phyloP scores from a whole-genome alignment of 1,284 basidiomycete genomes.

The Pholiota adiposa region DNA sequence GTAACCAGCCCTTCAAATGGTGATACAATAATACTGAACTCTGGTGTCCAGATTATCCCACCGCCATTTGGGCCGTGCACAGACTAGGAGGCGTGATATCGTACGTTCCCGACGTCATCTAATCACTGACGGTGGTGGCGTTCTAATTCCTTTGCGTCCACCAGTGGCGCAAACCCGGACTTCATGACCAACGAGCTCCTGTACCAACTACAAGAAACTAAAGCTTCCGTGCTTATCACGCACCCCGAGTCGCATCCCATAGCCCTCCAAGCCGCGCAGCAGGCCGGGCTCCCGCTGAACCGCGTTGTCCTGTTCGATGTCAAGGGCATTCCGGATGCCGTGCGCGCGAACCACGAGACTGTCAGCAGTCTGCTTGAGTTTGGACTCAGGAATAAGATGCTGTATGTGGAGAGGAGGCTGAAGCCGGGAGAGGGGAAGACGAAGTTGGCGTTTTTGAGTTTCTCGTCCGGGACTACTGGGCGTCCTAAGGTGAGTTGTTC shows the following conservation, averaged over 20 bases:
- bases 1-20: constrained; percentile 16
- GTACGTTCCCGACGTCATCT: constrained; percentile 38
- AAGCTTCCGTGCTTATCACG: constrained; percentile 60
- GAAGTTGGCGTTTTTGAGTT: constrained; percentile 75
- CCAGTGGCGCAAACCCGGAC: constrained; percentile 63
- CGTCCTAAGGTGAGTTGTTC: constrained; percentile 38
- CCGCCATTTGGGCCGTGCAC: constrained; percentile 70
- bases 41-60: constrained; percentile 64
- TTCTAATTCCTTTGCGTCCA: not conserved
- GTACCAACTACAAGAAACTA: constrained; percentile 60
- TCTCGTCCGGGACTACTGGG: constrained; percentile 69
- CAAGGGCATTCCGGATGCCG: constrained; percentile 11
- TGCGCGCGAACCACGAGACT: constrained; percentile 27
- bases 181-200: constrained; percentile 71
- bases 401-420: constrained; percentile 49
- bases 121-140: not conserved
- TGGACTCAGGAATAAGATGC: constrained; percentile 36
- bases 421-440: constrained; percentile 66
- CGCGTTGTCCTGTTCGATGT: constrained; percentile 57
- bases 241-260: constrained; percentile 56
- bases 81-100: constrained; percentile 68
- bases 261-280: constrained; percentile 59
- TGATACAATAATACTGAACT: not conserved
- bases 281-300: constrained; percentile 52
- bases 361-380: constrained; percentile 42